Base-by-base conservation (phyloP, 2,329 filamentous ascomycete species). In the Beauveria sp. region DNA sequence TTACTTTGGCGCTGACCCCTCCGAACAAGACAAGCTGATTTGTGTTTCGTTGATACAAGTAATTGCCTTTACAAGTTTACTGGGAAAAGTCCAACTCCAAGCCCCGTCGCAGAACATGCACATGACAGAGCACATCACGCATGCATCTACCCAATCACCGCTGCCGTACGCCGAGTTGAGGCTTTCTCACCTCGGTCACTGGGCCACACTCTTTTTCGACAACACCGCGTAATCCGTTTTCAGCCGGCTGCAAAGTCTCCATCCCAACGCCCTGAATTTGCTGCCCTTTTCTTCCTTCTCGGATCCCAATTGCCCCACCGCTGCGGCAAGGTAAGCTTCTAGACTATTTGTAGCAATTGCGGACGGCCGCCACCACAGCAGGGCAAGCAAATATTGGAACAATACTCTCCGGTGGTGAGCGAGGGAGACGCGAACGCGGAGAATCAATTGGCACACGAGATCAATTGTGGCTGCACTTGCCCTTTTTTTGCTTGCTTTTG, bases 1-100 rank as follows among this genome's bases (percentile, higher is more conserved):
- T 62, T 62, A 62, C 60, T 62, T 62, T 58, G 60, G n/a, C 60
- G 59, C 59, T 54, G 26, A 54, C 60, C 54, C 60, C 60, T 58
- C 60, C 40, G 34, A 37, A 37, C 34, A 37, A 37, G 34, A 16
- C 34, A 37, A 37, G 34, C 34, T 37, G 34, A 37, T 14, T 37
- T 37, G 34, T 37, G 34, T 37, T 37, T 37, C 5, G 34, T 16
- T 16, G 34, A 37, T 37, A 37, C 34, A 16, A 37, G 12, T 14
- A 37, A 37, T 5, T 37, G 34, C 12, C 12, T 12, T 34, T 5
- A 16, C 5, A 6, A 37, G 34, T 16, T 37, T 6, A 37, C 34
- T 37, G 34, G 34, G 34, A 34, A n/a, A 34, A 20, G 37, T 46
- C 50, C 46, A 26, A 20, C n/a, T 20, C 7, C 18, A 12, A 46